Evolutionary conservation across 2,329 filamentous ascomycete genomes (phyloP), one percentile per base, ranked within the genome.

Genomic region (Cladophialophora immunda): DNA sequence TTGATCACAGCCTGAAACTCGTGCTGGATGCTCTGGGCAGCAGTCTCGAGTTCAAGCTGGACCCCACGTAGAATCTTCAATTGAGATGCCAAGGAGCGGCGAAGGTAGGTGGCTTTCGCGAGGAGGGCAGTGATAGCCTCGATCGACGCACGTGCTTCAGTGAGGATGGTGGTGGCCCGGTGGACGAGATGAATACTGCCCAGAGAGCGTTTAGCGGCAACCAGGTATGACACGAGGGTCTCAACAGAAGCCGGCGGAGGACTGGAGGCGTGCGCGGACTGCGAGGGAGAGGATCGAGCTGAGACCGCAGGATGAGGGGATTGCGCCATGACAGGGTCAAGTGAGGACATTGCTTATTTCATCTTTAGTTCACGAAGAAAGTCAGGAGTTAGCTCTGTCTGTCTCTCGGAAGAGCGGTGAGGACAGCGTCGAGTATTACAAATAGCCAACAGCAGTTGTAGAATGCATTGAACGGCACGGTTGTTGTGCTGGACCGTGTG

Each of bases 161-260:
- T 92, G 53, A 95, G 91, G 64, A 97, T 89, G 75, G 96, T 91
- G 76, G 95, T 94, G 71, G 93, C 94, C 67, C 92, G 91, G 76
- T 92, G 90, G 59, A 97, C 92, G 67, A 92, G 89, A 50, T 85
- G 88, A 77, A 96, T 93, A 11, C 93, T 93, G 17, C 91, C 92
- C 4, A 98, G 86, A 0, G 94, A 94, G 53, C 92, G 89, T 77
- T 97, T 97, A 8, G 94, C 92, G 32, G 91, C 90, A 47, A 97
- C 88, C 38, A 97, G 90, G 79, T 97, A 89, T 61, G 89, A 87
- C 64, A 97, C 92, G 52, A 98, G 88, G 27, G 88, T 89, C 73
- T 97, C 92, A 75, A 97, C 58, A 13, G 70, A 65, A 2, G 61
- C 60, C 34, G 57, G 57, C 27, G 63, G 60, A 50, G 65, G 57